Evolutionary conservation across 306 rosid species (phyloP).

Genomic region (Gastrolobium villosum): DNA sequence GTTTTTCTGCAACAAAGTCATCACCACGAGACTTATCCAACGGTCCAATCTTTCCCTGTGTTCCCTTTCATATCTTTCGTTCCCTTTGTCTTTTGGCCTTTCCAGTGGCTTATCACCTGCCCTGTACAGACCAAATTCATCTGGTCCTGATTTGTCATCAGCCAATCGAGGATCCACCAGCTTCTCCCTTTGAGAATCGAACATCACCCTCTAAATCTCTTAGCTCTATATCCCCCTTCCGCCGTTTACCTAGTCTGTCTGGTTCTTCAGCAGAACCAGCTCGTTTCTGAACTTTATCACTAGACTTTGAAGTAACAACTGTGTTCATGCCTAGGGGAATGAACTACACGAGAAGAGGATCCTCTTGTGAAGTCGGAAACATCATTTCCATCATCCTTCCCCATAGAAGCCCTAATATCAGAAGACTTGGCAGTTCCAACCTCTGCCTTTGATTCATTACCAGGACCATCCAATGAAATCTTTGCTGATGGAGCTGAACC

Average conservation of each 20-base stretch:
- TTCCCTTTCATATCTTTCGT: slow-evolving; percentile 90
- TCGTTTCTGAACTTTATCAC: slow-evolving; percentile 90
- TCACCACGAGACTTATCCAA: slow-evolving; percentile 89
- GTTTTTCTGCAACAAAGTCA: slow-evolving; percentile 71
- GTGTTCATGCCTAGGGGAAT: slow-evolving; percentile 89
- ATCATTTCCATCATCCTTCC: slow-evolving; percentile 84
- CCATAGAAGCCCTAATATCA: slow-evolving; percentile 64
- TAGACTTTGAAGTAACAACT: slow-evolving; percentile 63
- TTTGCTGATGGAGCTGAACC: slow-evolving; percentile 60
- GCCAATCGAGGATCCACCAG: slow-evolving; percentile 69
- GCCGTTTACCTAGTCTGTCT: slow-evolving; percentile 88
- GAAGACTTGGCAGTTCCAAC: slow-evolving; percentile 70
- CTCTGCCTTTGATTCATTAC: slow-evolving; percentile 77
- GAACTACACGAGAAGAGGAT: slow-evolving; percentile 74
- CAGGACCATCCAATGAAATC: slow-evolving; percentile 60
- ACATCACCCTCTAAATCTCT: slow-evolving; percentile 83
- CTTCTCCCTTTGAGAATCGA: slow-evolving; percentile 81
- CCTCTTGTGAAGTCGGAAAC: slow-evolving; percentile 68
- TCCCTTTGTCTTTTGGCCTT: slow-evolving; percentile 85
- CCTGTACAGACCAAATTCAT: slow-evolving; percentile 70
- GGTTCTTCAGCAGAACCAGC: slow-evolving; percentile 90
- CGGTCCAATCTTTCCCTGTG: slow-evolving; percentile 89
- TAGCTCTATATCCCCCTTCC: slow-evolving; percentile 84
- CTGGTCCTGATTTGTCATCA: slow-evolving; percentile 78
- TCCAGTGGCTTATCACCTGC: slow-evolving; percentile 77